Base-by-base conservation (phyloP, 2,329 filamentous ascomycete genomes). In the Ophiostoma montium region DNA sequence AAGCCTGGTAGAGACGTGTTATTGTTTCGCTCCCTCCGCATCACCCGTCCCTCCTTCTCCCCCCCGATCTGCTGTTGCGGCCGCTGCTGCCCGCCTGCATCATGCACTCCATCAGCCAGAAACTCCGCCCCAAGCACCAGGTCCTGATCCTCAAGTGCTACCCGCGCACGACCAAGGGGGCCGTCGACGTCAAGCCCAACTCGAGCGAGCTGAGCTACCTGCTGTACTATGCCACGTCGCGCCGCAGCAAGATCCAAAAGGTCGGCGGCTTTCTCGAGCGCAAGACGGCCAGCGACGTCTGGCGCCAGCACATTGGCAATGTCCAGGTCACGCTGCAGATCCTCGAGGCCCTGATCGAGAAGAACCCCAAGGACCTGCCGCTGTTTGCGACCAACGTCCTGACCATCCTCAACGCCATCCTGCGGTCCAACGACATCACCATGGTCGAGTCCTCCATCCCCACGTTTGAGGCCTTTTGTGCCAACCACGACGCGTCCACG, bases 111-210 rank as follows among this genome's bases (percentile, higher is more conserved):
- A 71, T 82, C 55, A 72, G 78, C 66, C 73, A 81, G 60, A 79
- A 72, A 65, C 81, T 78, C 66, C 86, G 90, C 53, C 90, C 92
- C 27, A 96, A 95, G 72, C 92, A 98, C 69, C 90, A 96, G 75
- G 86, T 95, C 58, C 73, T 96, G 53, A 83, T 95, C 57, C 77
- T 95, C 56, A 95, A 95, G 70, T 96, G 90, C 72, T 98, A 95
- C 65, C 92, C 92, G 36, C 84, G 84, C 58, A 89, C 86, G 55
- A 86, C 86, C 56, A 96, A 95, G 69, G 87, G 86, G 47, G 82
- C 86, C 54, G 84, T 89, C 62, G 87, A 95, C 60, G 87, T 95
- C 61, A 94, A 90, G 68, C 89, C 92, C 41, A 96, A 96, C 67
- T 87, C 87, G 57, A 94, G 87, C 68, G 92, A 98, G 71, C 78